Base-by-base conservation (phyloP, 495 filamentous ascomycete species). In the Trichoderma asperelloides region DNA sequence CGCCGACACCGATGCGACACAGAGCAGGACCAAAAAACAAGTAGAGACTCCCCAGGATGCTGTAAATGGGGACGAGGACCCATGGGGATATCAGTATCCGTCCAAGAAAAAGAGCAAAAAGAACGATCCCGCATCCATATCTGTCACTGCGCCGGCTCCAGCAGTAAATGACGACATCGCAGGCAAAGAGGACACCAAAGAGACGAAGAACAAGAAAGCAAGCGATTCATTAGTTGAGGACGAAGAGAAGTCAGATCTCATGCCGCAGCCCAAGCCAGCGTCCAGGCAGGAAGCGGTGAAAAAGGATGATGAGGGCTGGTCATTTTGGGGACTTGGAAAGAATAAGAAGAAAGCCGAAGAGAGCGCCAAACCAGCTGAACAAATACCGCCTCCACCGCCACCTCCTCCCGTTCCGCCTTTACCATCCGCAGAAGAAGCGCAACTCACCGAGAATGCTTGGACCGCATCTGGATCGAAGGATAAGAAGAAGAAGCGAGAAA, bases 341-440 rank as follows among this genome's bases (percentile, higher is more conserved):
- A 45, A 65, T n/a, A 82, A 80, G 68, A 82, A 81, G 73, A 79
- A 79, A 67, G 68, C 63, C 8, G 75, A 76, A 40, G 73, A 73
- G 66, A 49, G 60, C 47, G 60, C 16, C 15, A 71, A 76, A 8
- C 70, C 70, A 33, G 12, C 47, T 71, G 55, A 60, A 25, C 25
- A 60, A 30, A 30, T 30, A 15, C 55, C 33, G 5, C 33, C 33
- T 2, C 33, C 33, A 37, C 55, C 55, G 25, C 55, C 55, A 13
- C 55, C 55, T 60, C 55, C 55, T 21, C 55, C 55, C 4, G 55
- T 25, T 25, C 55, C 55, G 30, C 55, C 55, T 60, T 11, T 25
- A 45, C 65, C 64, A 67, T 39, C 60, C 69, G 39, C 40, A 66
- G 21, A 62, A 67, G 12, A 43, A 66, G 43, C 49, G 43, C n/a